Evolutionary conservation across 2,329 filamentous ascomycete genomes (phyloP), one percentile per base, ranked within the genome.

Genomic region (Drechslerella stenobrocha): DNA sequence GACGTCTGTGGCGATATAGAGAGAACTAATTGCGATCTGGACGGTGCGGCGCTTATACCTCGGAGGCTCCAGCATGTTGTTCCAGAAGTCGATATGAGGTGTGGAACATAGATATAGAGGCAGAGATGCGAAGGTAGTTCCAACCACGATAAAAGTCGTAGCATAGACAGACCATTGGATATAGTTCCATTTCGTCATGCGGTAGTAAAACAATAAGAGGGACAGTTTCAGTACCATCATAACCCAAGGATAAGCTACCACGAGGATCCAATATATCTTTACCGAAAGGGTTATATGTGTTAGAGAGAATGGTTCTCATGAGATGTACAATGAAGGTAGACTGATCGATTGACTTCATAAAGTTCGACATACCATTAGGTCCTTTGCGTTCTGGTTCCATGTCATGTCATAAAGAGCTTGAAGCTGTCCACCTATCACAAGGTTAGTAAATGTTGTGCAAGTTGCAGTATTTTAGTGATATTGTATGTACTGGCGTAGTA

Each of bases 161-260:
- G 45, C 40, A 2, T 45, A 57, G 15, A 69, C 64, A 9, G 57
- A 61, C 53, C 52, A 61, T n/a, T 52, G 57, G 8, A 69, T 63
- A 18, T 60, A 60, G 48, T 61, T 69, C 64, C 64, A 69, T 15
- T 53, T 63, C 23, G 64, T 69, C 64, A 69, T 69, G 15, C 52
- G 40, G 26, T 57, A 69, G n/a, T 61, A 69, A 23, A 69, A 69
- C 9, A 61, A 9, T 6, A 69, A 24, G 0, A 69, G 57, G 2
- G 64, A 69, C 5, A 63, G 32, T 35, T 69, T 69, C 42, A 69
- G 56, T 6, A 26, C 15, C 51, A 69, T 57, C 34, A 69, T 69
- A 6, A 59, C 57, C 53, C 48, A 69, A 1, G 64, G 57, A 23
- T 69, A 69, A 1, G 53, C 22, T 11, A 56, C 3, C 4, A 28